Evolutionary conservation across 129 eudicot genomes (phyloP).

Genomic region (Flaveria ramosissima): DNA sequence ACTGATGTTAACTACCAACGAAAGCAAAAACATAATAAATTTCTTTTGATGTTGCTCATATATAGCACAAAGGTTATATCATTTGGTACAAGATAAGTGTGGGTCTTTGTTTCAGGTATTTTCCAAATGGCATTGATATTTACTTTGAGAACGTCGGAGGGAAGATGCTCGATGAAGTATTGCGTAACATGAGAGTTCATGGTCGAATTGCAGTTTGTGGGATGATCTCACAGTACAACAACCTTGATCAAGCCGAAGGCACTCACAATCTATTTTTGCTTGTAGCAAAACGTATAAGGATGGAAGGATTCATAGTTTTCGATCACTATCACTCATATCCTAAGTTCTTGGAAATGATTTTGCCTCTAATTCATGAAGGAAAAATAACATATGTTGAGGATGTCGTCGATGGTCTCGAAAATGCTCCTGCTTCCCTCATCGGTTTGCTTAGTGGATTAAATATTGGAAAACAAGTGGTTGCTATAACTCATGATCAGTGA

Average conservation of each 20-base stretch:
- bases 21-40: too few relatives aligned
- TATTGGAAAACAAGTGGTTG: slow-evolving; percentile 52
- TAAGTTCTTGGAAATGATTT: slow-evolving; percentile 39
- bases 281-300: slow-evolving; percentile 32
- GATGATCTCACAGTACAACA: slow-evolving; percentile 59
- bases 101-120: slow-evolving; percentile 34
- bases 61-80: too few relatives aligned
- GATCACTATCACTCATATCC: slow-evolving; percentile 45
- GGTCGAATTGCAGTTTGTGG: slow-evolving; percentile 58
- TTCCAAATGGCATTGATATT: slow-evolving; percentile 57
- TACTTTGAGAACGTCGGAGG: slow-evolving; percentile 67
- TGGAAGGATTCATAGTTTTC: slow-evolving; percentile 45
- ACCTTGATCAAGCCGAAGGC: slow-evolving; percentile 41
- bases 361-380: slow-evolving; percentile 44
- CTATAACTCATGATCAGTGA: slow-evolving; percentile 35
- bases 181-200: slow-evolving; percentile 45
- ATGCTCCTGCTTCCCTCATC: slow-evolving; percentile 46
- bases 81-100: not conserved
- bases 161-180: slow-evolving; percentile 54
- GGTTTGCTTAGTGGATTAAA: slow-evolving; percentile 50
- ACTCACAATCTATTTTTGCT: slow-evolving; percentile 23
- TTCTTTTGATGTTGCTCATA: too few relatives aligned
- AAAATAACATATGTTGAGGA: slow-evolving; percentile 51
- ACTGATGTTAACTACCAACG: not conserved
- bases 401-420: slow-evolving; percentile 46